Conservation (phyloP, 495 filamentous ascomycete species). For the Monascus purpureus region DNA sequence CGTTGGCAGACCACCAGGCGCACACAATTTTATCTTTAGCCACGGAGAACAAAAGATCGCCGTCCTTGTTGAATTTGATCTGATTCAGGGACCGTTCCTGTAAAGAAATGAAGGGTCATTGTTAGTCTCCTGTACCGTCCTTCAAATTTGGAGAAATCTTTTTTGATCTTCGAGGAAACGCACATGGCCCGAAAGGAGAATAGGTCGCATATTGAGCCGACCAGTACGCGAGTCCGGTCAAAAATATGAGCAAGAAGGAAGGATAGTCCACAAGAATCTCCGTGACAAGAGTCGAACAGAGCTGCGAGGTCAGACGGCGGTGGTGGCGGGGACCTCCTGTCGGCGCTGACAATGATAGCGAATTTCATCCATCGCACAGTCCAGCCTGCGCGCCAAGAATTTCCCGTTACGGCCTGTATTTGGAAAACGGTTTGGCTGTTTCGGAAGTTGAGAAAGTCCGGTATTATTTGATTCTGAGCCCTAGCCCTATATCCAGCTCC, state of each 20-base stretch:
- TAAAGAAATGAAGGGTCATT: slow-evolving; percentile 6
- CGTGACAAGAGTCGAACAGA: slow-evolving; percentile 8
- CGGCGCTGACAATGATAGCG: slow-evolving; percentile 25
- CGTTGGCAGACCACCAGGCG: slow-evolving; percentile 88
- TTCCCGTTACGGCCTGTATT: slow-evolving; percentile 13
- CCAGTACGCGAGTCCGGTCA: slow-evolving; percentile 7
- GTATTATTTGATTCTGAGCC: slow-evolving; percentile 17
- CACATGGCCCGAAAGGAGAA: slow-evolving; percentile 88
- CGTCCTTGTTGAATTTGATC: slow-evolving; percentile 93
- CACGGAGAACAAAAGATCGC: slow-evolving; percentile 93
- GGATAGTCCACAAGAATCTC: slow-evolving; percentile 11
- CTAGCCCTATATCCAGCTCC: slow-evolving; percentile 9
- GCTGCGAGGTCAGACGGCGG: slow-evolving; percentile 13
- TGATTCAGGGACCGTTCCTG: slow-evolving; percentile 95
- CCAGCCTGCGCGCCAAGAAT: slow-evolving; percentile 26
- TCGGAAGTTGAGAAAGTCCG: slow-evolving; percentile 15
- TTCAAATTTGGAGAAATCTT: slow-evolving; percentile 9
- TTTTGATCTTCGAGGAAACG: slow-evolving; percentile 15
- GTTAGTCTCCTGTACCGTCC: too few relatives aligned
- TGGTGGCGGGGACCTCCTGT: slow-evolving; percentile 27
- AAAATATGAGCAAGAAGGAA: slow-evolving; percentile 3
- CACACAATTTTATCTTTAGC: slow-evolving; percentile 96
- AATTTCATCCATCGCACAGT: slow-evolving; percentile 39
- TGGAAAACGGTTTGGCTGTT: slow-evolving; percentile 5
- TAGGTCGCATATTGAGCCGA: slow-evolving; percentile 66